These are phyloP conservation scores for Xylaria sp. DNA, from an alignment of 2,329 filamentous ascomycete genomes.

Conservation along the genomic window DNA sequence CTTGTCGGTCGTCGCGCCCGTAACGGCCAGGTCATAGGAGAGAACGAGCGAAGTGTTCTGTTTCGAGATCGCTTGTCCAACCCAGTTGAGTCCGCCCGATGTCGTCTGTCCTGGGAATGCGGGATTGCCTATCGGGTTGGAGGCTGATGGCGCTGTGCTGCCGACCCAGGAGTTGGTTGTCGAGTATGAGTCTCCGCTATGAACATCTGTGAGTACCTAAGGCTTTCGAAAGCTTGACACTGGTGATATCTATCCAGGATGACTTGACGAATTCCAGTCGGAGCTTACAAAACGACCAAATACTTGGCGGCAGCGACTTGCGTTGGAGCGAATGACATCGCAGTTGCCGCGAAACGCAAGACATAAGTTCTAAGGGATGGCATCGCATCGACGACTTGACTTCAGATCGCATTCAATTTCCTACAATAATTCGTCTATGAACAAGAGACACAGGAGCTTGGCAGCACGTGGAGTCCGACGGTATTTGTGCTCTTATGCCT, in stretches of 20 bases:
- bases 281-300: neutral
- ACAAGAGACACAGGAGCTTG: no score
- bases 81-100: slow-evolving; percentile 37
- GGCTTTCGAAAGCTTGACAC: neutral
- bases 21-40: slow-evolving; percentile 40
- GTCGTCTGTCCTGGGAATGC: slow-evolving; percentile 38
- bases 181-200: slow-evolving; percentile 47
- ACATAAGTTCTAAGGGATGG: neutral
- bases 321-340: neutral
- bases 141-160: slow-evolving; percentile 40
- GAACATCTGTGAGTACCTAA: slow-evolving; percentile 29
- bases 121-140: slow-evolving; percentile 53
- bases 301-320: neutral
- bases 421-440: no score
- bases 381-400: neutral
- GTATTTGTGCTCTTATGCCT: neutral
- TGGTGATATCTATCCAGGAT: neutral
- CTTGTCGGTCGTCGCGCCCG: slow-evolving; percentile 41
- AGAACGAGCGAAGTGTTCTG: slow-evolving; percentile 36
- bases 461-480: no score
- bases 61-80: slow-evolving; percentile 35
- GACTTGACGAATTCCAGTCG: neutral
- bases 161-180: slow-evolving; percentile 46
- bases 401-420: neutral
- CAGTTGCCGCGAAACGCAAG: neutral